Conservation (phyloP, 306 rosid genomes). For the Dalbergia cultrata region DNA sequence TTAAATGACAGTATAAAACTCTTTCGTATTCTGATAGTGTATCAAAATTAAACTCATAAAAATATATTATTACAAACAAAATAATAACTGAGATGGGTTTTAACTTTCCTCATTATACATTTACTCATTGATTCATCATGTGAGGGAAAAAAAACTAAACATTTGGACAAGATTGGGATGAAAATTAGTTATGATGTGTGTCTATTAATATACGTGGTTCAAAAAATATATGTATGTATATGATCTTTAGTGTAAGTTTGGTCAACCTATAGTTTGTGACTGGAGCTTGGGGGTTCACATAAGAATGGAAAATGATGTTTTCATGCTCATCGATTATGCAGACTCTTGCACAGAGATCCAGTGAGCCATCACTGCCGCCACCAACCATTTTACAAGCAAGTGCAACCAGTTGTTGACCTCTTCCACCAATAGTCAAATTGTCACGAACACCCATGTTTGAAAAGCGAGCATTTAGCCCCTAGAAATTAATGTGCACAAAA, state of each 20-base stretch:
- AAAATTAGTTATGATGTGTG: too few species aligned
- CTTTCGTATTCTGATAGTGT: too few species aligned
- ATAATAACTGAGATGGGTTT: too few species aligned
- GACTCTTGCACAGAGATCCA: conserved; percentile 86
- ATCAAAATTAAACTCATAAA: too few species aligned
- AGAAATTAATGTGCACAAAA: neutral
- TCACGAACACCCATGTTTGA: conserved; percentile 80
- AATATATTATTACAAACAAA: too few species aligned
- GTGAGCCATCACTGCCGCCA: conserved; percentile 88
- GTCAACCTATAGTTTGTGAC: conserved; percentile 80
- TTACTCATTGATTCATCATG: too few species aligned
- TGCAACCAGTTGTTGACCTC: conserved; percentile 80
- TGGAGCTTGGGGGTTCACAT: conserved; percentile 79
- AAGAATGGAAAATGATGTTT: conserved; percentile 80
- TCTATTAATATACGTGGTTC: too few species aligned
- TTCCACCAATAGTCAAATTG: conserved; percentile 61
- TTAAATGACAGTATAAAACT: too few species aligned
- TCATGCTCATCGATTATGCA: conserved; percentile 85
- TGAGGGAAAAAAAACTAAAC: too few species aligned
- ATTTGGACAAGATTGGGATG: too few species aligned
- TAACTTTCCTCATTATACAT: too few species aligned
- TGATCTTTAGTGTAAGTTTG: neutral
- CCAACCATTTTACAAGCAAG: conserved; percentile 96
- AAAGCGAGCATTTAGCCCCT: conserved; percentile 79
- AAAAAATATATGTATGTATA: too few species aligned